Evolutionary conservation across 2,329 filamentous ascomycete species (phyloP), one percentile per base, ranked within the genome.

Genomic region (Aspergillus fumigatiaffinis): DNA sequence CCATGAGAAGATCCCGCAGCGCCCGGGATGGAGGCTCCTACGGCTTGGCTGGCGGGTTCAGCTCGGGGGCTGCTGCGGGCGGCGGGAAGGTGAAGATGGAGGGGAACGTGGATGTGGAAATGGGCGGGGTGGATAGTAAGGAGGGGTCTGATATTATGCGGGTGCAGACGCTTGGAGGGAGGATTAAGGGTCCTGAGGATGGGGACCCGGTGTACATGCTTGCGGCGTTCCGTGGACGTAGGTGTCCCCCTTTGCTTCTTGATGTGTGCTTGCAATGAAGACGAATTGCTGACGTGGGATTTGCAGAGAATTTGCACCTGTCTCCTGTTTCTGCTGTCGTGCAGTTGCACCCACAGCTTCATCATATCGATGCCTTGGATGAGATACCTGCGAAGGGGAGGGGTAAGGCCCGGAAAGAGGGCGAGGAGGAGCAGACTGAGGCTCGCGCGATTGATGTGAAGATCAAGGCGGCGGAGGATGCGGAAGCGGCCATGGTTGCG

Each of bases 321-420:
- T 95, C 91, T 0, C 90, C 89, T 25, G 84, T 95, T 49, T 86
- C 88, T 44, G 88, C 90, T 2, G 85, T 96, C 48, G 89, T 96
- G 46, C 91, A 96, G 71, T 86, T 99, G 69, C 89, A 92, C 3
- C 92, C 94, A 0, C 91, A 97, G 69, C 89, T 96, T 60, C 91
- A 96, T 75, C 92, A 97, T 76, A 82, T 97, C 64, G 94, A 97
- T 75, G 93, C 94, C 3, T 77, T 86, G 49, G 81, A 87, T 50
- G 91, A 97, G 67, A 82, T 90, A 7, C 68, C 71, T 3, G 61
- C 65, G 4, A 74, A 73, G 52, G 68, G 63, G 4, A 67, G 71
- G 52, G 65, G 72, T 29, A 67, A 73, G 60, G 59, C 63, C 60
- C 76, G 71, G 63, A 76, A 74, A 58, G 73, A 77, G 25, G 60